These are phyloP conservation scores for Malassezia slooffiae DNA, from an alignment of 1,284 basidiomycete genomes.

Conservation along the genomic window DNA sequence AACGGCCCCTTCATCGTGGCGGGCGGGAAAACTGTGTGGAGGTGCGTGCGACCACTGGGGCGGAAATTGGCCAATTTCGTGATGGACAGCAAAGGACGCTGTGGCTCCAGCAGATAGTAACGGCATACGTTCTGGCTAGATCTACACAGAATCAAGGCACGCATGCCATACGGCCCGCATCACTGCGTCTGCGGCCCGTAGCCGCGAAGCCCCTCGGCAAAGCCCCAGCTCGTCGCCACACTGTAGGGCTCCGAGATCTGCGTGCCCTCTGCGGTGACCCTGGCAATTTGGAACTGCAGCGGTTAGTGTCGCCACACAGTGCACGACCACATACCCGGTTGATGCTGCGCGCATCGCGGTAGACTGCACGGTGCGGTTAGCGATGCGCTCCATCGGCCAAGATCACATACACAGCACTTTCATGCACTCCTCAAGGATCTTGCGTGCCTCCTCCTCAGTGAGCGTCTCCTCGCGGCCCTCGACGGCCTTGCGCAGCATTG, in stretches of 20 bases:
- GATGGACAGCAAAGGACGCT: too few relatives aligned
- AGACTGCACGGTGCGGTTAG: constrained; percentile 51
- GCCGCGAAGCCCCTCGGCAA: constrained; percentile 81
- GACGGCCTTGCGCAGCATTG: constrained; percentile 76
- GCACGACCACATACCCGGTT: constrained; percentile 63
- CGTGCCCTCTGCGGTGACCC: constrained; percentile 66
- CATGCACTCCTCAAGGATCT: constrained; percentile 76
- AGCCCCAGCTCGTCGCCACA: constrained; percentile 73
- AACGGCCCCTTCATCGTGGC: background rate
- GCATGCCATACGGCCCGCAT: too few relatives aligned
- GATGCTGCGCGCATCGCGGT: constrained; percentile 87
- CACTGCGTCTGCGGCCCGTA: constrained; percentile 47
- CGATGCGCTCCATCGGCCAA: too few relatives aligned
- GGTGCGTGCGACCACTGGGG: too few relatives aligned
- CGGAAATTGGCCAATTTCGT: too few relatives aligned
- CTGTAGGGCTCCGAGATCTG: constrained; percentile 68
- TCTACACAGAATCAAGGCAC: too few relatives aligned
- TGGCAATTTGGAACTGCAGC: constrained; percentile 85
- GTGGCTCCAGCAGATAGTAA: too few relatives aligned
- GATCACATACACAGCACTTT: constrained; percentile 61
- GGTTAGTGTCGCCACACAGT: background rate
- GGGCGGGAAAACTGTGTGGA: too few relatives aligned
- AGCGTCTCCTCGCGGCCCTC: constrained; percentile 67
- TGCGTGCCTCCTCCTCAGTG: constrained; percentile 66
- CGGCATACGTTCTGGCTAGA: too few relatives aligned